These are phyloP conservation scores for Acanthamoeba royreba DNA, from an alignment of 208 protist genomes.

Conservation along the genomic window DNA sequence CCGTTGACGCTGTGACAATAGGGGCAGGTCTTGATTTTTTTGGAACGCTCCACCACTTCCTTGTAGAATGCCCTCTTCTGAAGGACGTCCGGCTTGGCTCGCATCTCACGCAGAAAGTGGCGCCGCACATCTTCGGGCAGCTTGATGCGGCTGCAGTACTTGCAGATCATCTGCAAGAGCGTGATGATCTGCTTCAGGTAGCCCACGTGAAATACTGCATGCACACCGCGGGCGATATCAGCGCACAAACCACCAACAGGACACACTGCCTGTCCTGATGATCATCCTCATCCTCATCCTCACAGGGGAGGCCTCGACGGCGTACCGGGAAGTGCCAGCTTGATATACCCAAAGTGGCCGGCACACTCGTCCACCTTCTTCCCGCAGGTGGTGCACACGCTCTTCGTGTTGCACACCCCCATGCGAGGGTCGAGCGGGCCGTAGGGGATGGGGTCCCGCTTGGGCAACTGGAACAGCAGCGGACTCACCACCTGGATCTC, in stretches of 20 bases:
- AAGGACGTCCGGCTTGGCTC: slow-evolving; percentile 60
- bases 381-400: slow-evolving; percentile 91
- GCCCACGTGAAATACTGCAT: not conserved
- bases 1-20: slow-evolving; percentile 93
- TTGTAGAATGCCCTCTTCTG: slow-evolving; percentile 65
- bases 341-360: slow-evolving; percentile 97
- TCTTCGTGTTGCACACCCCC: slow-evolving; percentile 75
- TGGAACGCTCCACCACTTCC: slow-evolving; percentile 50
- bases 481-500: slow-evolving; percentile 67
- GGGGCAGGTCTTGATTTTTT: slow-evolving; percentile 82
- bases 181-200: not conserved
- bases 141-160: slow-evolving; percentile 87
- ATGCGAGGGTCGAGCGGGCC: slow-evolving; percentile 90
- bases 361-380: slow-evolving; percentile 89
- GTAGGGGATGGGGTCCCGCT: slow-evolving; percentile 72
- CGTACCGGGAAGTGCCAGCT: slow-evolving; percentile 92
- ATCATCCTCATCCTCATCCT: too few species aligned
- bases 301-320: too few species aligned
- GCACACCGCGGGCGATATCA: not conserved
- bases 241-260: not conserved
- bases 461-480: slow-evolving; percentile 63
- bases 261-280: too few species aligned
- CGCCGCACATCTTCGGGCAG: slow-evolving; percentile 76
- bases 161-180: not conserved
- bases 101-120: slow-evolving; percentile 64